Conservation (phyloP, 257 asterid genomes). For the Cinchona pubescens region DNA sequence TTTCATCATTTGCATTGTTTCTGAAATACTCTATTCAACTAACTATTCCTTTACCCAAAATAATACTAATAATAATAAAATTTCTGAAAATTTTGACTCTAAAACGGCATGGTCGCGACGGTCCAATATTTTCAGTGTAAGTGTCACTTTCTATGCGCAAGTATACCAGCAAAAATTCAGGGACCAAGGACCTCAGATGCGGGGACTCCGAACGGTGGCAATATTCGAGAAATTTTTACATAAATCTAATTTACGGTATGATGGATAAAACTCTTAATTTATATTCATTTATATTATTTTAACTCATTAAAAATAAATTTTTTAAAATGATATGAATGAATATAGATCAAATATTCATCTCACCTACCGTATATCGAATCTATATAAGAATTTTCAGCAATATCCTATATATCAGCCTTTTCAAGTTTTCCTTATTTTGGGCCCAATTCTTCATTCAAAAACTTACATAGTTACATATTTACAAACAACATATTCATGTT, state of each 20-base stretch:
- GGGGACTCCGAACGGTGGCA: not conserved
- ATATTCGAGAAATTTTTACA: too few species aligned
- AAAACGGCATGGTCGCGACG: not conserved
- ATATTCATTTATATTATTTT: too few species aligned
- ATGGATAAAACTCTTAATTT: too few species aligned
- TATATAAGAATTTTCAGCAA: too few species aligned
- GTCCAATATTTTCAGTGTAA: not conserved
- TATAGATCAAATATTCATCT: too few species aligned
- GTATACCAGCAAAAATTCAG: not conserved
- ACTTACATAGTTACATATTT: too few species aligned
- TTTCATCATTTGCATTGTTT: not conserved
- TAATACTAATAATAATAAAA: not conserved
- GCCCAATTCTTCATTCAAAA: not conserved
- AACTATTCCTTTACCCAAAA: not conserved
- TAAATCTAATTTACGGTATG: too few species aligned
- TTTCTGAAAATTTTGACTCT: not conserved
- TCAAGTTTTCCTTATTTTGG: not conserved
- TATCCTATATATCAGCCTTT: constrained; percentile 16
- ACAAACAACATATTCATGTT: too few species aligned
- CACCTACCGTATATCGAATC: too few species aligned
- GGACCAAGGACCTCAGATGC: not conserved
- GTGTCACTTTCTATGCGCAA: not conserved
- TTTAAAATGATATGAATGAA: too few species aligned
- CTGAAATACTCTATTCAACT: not conserved
- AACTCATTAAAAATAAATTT: too few species aligned